phyloP scores from a whole-genome alignment of 2,329 filamentous ascomycete species.

The Zasmidium citrigriseum region DNA sequence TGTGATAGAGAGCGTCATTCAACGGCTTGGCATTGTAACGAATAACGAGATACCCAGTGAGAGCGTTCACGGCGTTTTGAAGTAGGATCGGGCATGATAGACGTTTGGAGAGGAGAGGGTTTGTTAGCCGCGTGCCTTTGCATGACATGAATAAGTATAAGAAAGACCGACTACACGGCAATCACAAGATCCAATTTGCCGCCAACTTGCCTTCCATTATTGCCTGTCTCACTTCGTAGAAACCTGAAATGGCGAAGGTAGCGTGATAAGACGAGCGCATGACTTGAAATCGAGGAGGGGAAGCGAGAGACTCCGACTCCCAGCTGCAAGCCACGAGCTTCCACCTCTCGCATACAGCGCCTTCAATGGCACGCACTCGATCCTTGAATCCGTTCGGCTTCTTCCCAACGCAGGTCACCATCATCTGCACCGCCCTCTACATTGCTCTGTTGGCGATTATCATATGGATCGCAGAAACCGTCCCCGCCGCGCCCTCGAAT shows the following conservation, averaged over 20 bases:
- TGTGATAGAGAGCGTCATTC: neutral
- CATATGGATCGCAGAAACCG: slow-evolving; percentile 73
- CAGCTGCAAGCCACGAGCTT: slow-evolving; percentile 1
- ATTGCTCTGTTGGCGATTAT: slow-evolving; percentile 71
- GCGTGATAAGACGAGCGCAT: no score
- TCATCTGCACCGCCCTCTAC: slow-evolving; percentile 76
- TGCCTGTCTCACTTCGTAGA: no score
- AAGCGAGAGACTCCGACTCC: no score
- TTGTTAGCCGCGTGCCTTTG: no score
- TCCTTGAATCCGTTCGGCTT: slow-evolving; percentile 65
- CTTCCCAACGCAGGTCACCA: slow-evolving; percentile 75
- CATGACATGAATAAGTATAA: no score
- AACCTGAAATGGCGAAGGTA: no score
- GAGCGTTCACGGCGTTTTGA: neutral
- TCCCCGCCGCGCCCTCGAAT: slow-evolving; percentile 70
- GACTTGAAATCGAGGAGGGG: no score
- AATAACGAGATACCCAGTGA: neutral
- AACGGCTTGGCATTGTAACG: neutral
- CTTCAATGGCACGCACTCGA: slow-evolving; percentile 17
- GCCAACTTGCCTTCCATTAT: no score
- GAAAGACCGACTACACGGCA: no score
- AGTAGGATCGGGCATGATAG: neutral
- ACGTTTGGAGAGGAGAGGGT: no score
- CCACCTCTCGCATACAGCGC: neutral
- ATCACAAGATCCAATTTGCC: no score